Evolutionary conservation across 176 grass and related monocot genomes (phyloP).

Genomic region (Carex myosuroides): DNA sequence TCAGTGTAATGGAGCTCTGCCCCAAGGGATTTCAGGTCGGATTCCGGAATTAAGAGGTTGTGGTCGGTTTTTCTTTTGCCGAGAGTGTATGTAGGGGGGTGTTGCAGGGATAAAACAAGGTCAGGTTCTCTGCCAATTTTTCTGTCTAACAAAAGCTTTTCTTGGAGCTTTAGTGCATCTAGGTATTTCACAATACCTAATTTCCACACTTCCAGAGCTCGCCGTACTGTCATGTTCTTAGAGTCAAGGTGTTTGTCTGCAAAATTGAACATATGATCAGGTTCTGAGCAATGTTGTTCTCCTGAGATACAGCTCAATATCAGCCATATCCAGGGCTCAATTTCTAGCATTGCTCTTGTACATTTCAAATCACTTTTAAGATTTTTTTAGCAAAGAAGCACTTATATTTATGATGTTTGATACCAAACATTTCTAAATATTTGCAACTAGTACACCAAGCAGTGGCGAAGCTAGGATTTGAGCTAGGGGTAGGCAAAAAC

Average conservation of each 20-base stretch:
- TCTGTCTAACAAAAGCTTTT: constrained; percentile 60
- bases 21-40: constrained; percentile 48
- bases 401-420: background rate
- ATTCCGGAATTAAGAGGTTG: constrained; percentile 52
- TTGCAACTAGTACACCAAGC: too few relatives aligned
- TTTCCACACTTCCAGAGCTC: constrained; percentile 59
- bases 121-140: constrained; percentile 47
- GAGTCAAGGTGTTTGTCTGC: background rate
- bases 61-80: constrained; percentile 75
- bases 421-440: too few relatives aligned
- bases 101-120: constrained; percentile 69
- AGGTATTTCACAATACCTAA: constrained; percentile 59
- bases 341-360: background rate
- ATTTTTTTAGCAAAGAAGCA: background rate
- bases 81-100: constrained; percentile 84
- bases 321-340: background rate
- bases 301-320: background rate
- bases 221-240: constrained; percentile 19
- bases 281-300: background rate
- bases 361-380: background rate
- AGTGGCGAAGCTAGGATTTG: too few relatives aligned
- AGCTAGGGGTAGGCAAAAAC: too few relatives aligned
- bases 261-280: background rate
- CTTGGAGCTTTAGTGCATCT: constrained; percentile 77
- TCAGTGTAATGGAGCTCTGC: constrained; percentile 73